phyloP scores from a whole-genome alignment of 352 stramenopile species.

The Globisporangium canariense region DNA sequence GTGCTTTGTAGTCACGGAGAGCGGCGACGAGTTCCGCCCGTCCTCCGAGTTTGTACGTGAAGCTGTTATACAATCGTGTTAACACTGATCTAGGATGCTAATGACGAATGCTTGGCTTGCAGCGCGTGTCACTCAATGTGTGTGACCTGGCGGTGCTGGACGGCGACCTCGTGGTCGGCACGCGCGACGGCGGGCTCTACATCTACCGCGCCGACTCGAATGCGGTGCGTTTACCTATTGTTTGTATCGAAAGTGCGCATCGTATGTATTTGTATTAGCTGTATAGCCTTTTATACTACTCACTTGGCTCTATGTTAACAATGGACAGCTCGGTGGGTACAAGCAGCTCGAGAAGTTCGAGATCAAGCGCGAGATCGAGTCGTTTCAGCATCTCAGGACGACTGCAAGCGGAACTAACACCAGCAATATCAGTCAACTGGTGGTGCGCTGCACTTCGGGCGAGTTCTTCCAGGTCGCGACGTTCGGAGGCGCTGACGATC shows the following conservation, averaged over 20 bases:
- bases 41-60: slow-evolving; percentile 60
- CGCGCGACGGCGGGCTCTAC: slow-evolving; percentile 56
- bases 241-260: background rate
- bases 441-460: slow-evolving; percentile 50
- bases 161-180: slow-evolving; percentile 57
- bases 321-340: slow-evolving; percentile 43
- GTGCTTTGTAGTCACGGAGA: slow-evolving; percentile 58
- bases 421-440: slow-evolving; percentile 21
- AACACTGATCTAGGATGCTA: background rate
- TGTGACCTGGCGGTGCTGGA: slow-evolving; percentile 52
- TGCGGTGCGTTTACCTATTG: slow-evolving; percentile 16
- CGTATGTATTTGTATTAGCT: too few relatives aligned
- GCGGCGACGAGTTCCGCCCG: slow-evolving; percentile 47
- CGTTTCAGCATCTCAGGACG: slow-evolving; percentile 32
- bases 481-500: slow-evolving; percentile 6
- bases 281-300: too few relatives aligned
- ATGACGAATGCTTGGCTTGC: background rate
- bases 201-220: slow-evolving; percentile 40
- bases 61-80: background rate
- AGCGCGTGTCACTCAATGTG: slow-evolving; percentile 71
- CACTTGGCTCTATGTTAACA: background rate
- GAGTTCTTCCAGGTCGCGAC: slow-evolving; percentile 41
- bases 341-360: slow-evolving; percentile 49
- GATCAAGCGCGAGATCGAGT: slow-evolving; percentile 58
- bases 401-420: background rate